A percentile compares a stretch with the other conserved stretches of the same genome.
Evolutionary conservation across 2,329 filamentous ascomycete species (phyloP).

Genomic region (Paramyrothecium sp.): DNA sequence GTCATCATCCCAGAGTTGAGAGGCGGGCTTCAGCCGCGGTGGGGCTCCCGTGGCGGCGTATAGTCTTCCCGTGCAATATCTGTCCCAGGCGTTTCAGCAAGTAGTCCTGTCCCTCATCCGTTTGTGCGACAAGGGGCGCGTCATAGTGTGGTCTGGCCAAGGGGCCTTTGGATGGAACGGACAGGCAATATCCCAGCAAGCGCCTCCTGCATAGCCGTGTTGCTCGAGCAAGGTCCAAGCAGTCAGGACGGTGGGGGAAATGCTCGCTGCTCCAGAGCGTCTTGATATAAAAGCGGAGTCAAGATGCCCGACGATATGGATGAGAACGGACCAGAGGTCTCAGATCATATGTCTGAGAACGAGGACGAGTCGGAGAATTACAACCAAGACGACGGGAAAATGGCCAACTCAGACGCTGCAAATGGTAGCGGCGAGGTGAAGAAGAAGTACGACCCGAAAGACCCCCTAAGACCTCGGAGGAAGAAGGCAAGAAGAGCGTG

Average conservation of each 20-base stretch:
- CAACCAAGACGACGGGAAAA: conserved; percentile 45
- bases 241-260: neutral
- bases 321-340: conserved; percentile 52
- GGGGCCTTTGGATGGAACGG: neutral
- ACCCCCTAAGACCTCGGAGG: conserved; percentile 81
- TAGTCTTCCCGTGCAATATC: conserved; percentile 10
- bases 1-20: neutral
- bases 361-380: conserved; percentile 51
- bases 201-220: neutral
- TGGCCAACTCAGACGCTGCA: conserved; percentile 46
- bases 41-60: conserved; percentile 8
- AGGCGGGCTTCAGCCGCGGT: conserved; percentile 1
- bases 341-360: conserved; percentile 59
- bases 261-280: neutral
- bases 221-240: neutral
- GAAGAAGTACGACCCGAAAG: conserved; percentile 80
- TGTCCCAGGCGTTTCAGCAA: neutral
- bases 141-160: neutral
- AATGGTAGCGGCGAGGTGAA: conserved; percentile 52
- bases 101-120: neutral
- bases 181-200: neutral
- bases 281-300: conserved; percentile 49
- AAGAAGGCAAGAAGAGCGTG: conserved; percentile 97
- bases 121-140: neutral
- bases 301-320: conserved; percentile 56